These are phyloP conservation scores for Annulohypoxylon truncatum DNA, from an alignment of 2,329 filamentous ascomycete genomes.

Conservation along the genomic window DNA sequence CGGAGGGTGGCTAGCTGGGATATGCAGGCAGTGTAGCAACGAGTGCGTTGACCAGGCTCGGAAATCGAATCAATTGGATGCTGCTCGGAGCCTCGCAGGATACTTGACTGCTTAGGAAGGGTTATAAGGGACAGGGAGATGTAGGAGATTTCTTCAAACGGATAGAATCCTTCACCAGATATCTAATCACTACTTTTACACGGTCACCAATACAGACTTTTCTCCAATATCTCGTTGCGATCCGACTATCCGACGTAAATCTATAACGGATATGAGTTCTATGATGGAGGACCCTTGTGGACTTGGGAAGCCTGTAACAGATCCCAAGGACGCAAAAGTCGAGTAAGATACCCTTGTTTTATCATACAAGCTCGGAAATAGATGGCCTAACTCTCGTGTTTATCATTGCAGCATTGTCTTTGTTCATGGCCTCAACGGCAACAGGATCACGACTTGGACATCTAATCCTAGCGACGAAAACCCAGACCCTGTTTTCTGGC, in stretches of 20 bases:
- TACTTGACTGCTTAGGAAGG: too few species aligned
- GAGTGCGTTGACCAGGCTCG: too few species aligned
- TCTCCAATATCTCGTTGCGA: not conserved
- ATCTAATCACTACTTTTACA: too few species aligned
- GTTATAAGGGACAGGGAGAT: too few species aligned
- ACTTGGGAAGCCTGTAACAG: not conserved
- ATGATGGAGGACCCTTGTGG: not conserved
- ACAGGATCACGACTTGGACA: not conserved
- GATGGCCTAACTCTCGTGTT: not conserved
- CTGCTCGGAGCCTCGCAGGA: too few species aligned
- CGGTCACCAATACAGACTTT: not conserved
- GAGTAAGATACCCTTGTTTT: not conserved
- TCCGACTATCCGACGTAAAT: too few species aligned
- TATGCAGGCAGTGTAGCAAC: too few species aligned
- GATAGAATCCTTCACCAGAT: too few species aligned
- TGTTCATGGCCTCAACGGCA: not conserved
- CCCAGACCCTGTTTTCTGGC: not conserved
- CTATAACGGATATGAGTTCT: too few species aligned
- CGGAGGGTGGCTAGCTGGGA: too few species aligned
- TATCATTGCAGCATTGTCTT: not conserved
- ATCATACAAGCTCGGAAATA: not conserved
- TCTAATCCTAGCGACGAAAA: not conserved
- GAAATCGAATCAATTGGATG: too few species aligned
- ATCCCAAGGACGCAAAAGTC: not conserved
- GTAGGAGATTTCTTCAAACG: too few species aligned